Conservation (phyloP, 2,329 filamentous ascomycete genomes). For the Ascochyta pisi region DNA sequence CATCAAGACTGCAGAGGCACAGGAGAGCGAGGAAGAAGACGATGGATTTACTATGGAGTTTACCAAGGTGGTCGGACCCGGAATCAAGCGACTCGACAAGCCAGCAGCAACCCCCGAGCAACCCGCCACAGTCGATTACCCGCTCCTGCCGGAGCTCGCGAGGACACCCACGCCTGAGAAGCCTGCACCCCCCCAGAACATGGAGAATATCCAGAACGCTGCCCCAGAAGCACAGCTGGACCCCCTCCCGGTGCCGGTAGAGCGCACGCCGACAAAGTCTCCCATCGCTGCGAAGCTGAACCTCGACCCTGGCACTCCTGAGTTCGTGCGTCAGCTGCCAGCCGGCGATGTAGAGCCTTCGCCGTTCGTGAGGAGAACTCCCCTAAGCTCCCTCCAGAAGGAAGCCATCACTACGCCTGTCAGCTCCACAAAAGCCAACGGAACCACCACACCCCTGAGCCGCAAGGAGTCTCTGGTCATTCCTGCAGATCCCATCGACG, state of each 20-base stretch:
- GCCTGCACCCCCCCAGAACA: constrained; percentile 7
- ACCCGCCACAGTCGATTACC: constrained; percentile 14
- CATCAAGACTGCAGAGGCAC: constrained; percentile 34
- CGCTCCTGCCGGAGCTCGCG: constrained; percentile 6
- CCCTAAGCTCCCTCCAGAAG: constrained; percentile 30
- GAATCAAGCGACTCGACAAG: constrained; percentile 45
- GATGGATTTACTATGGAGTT: constrained; percentile 61
- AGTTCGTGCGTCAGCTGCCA: constrained; percentile 34
- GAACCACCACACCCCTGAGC: constrained; percentile 32
- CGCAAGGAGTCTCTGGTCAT: constrained; percentile 26
- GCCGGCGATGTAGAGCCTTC: constrained; percentile 45
- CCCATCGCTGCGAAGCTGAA: constrained; percentile 33
- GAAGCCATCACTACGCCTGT: constrained; percentile 34
- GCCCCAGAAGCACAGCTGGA: constrained; percentile 24
- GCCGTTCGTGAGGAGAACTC: constrained; percentile 40
- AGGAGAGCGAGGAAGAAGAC: constrained; percentile 29
- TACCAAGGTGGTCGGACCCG: constrained; percentile 56
- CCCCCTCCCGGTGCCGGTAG: not conserved
- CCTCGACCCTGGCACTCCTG: constrained; percentile 39
- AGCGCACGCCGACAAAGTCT: constrained; percentile 35
- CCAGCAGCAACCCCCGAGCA: constrained; percentile 29
- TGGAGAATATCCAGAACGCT: not conserved
- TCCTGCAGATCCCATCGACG: constrained; percentile 43
- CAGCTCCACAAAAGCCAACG: constrained; percentile 23
- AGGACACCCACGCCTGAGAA: constrained; percentile 20